Percentiles rank a stretch among this genome's conserved stretches.
phyloP scores from a whole-genome alignment of 495 filamentous ascomycete genomes.

The Staphylotrichum tortipilum region DNA sequence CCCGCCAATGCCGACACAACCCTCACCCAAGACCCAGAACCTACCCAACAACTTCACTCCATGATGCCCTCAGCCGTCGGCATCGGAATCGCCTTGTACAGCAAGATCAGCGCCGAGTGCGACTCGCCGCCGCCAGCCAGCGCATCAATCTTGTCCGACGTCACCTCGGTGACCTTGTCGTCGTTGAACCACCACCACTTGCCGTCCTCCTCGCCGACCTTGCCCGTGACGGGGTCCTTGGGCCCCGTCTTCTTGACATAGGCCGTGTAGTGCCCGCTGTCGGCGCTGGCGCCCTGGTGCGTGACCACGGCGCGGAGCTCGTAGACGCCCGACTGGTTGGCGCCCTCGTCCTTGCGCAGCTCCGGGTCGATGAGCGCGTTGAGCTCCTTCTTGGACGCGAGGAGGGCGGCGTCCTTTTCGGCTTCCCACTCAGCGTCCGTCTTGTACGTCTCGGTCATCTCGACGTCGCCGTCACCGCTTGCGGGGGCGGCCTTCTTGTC shows the following conservation, averaged over 20 bases:
- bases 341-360: slow-evolving; percentile 64
- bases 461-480: slow-evolving; percentile 49
- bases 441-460: slow-evolving; percentile 74
- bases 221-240: slow-evolving; percentile 57
- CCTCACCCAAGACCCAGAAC: not conserved
- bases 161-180: slow-evolving; percentile 91
- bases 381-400: slow-evolving; percentile 75
- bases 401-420: slow-evolving; percentile 64
- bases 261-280: slow-evolving; percentile 95
- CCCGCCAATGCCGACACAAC: not conserved
- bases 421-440: slow-evolving; percentile 87
- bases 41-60: not conserved
- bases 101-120: slow-evolving; percentile 85
- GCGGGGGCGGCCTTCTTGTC: slow-evolving; percentile 24
- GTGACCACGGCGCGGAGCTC: slow-evolving; percentile 91
- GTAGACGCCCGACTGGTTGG: slow-evolving; percentile 88
- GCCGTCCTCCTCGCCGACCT: slow-evolving; percentile 69
- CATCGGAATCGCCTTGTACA: slow-evolving; percentile 75
- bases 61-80: slow-evolving; percentile 38
- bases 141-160: slow-evolving; percentile 80
- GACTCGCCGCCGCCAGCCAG: slow-evolving; percentile 92
- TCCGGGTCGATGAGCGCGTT: slow-evolving; percentile 62
- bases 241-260: slow-evolving; percentile 86
- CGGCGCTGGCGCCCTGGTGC: slow-evolving; percentile 94
- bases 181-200: slow-evolving; percentile 99